Evolutionary conservation across 2,329 filamentous ascomycete genomes (phyloP), one percentile per base, ranked within the genome.

Genomic region (Aspergillus uvarum): DNA sequence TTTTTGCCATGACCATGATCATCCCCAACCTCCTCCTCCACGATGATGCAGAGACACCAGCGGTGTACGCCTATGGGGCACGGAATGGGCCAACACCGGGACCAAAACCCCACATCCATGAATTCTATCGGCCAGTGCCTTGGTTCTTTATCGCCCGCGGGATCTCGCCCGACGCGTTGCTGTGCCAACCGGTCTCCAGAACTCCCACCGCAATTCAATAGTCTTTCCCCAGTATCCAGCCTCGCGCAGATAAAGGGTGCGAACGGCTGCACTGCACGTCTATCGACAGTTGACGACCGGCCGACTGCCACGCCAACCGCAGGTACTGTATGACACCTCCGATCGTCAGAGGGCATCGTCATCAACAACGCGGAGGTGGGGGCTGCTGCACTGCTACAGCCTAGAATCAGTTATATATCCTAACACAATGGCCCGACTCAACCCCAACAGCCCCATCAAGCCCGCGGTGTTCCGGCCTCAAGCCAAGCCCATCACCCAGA

Each of bases 351-450:
- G 32, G 12, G 32, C 32, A 29, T 29, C 32, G 32, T 8, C 38
- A 44, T 19, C 38, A 19, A 44, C n/a, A 44, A 44, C 38, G 38
- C 38, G 38, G 38, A 44, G 16, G 38, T 44, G 38, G 38, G 38
- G 38, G 16, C 22, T 51, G 47, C 47, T 32, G 44, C 54, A 32
- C 49, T 26, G 35, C 22, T 22, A n/a, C 51, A 29, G 47, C 35
- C n/a, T 32, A 12, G 31, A 32, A 12, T 26, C 22, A 21, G 16
- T 11, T 16, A 12, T 12, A 44, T 19, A 44, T 12, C 54, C 49
- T 35, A 52, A 24, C 7, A 67, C 49, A 19, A 72, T 72, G 70
- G 70, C 70, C 42, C 63, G 69, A 59, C 62, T 72, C 55, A 72
- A 72, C 57, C 66, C 69, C 6, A 53, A 63, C 14, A 67, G 62